These are phyloP conservation scores for Populus hybrid DNA, from an alignment of 441 rosid genomes.

Conservation along the genomic window DNA sequence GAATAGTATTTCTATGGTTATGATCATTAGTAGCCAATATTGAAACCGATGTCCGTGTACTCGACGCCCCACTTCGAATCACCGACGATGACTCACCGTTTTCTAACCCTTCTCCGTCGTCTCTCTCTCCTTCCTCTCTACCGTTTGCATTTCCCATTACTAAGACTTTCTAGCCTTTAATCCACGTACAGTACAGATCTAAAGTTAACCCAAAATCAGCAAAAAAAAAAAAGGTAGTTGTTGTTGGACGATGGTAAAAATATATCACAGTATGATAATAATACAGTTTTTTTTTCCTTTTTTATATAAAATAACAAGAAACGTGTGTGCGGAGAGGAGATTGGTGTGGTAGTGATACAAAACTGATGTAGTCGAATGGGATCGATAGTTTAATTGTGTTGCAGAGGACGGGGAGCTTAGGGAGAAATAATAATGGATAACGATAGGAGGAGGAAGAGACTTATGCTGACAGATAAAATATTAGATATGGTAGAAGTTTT, in stretches of 20 bases:
- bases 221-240: background rate
- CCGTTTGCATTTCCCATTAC: slow-evolving; percentile 77
- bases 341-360: no score
- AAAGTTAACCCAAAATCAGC: background rate
- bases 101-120: slow-evolving; percentile 35
- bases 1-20: slow-evolving; percentile 7
- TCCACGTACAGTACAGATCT: background rate
- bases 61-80: slow-evolving; percentile 18
- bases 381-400: no score
- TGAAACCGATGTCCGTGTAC: slow-evolving; percentile 11
- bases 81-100: slow-evolving; percentile 19
- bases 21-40: slow-evolving; percentile 4
- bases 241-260: background rate
- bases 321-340: background rate
- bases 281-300: background rate
- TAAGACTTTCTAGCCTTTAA: background rate
- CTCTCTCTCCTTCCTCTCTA: slow-evolving; percentile 29
- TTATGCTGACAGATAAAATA: no score
- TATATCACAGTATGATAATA: background rate
- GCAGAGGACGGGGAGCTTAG: no score
- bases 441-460: no score
- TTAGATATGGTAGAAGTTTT: no score
- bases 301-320: background rate
- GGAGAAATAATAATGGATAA: no score
- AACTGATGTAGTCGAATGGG: no score